Percentiles rank a stretch among this genome's conserved stretches.
These are phyloP conservation scores for Schoenoplectus triqueter DNA, from an alignment of 202 grass and related monocot species.

Conservation along the genomic window DNA sequence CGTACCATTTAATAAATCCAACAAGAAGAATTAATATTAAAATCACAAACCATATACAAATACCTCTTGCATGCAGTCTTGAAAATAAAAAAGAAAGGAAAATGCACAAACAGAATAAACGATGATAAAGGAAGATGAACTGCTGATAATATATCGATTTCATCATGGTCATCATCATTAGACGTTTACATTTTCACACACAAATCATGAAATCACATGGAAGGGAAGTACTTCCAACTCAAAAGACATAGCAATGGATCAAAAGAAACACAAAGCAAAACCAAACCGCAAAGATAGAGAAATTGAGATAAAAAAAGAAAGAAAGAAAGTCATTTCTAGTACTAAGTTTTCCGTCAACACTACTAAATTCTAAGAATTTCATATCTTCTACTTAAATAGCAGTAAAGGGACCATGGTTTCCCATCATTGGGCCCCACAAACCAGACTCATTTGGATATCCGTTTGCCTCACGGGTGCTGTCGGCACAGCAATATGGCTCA, in stretches of 20 bases:
- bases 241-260: slow-evolving; percentile 25
- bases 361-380: slow-evolving; percentile 52
- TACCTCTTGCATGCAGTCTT: not conserved
- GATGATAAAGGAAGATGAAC: not conserved
- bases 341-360: slow-evolving; percentile 52
- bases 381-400: slow-evolving; percentile 53
- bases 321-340: slow-evolving; percentile 46
- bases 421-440: slow-evolving; percentile 68
- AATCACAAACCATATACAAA: slow-evolving; percentile 14
- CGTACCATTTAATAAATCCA: no score
- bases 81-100: slow-evolving; percentile 19
- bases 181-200: slow-evolving; percentile 33
- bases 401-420: slow-evolving; percentile 62
- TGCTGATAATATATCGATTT: slow-evolving; percentile 17
- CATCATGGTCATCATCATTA: slow-evolving; percentile 26
- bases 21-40: not conserved
- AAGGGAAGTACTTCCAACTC: slow-evolving; percentile 38
- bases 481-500: slow-evolving; percentile 48
- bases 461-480: slow-evolving; percentile 53
- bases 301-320: slow-evolving; percentile 36
- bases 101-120: not conserved
- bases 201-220: slow-evolving; percentile 36
- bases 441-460: slow-evolving; percentile 52
- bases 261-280: slow-evolving; percentile 39
- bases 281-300: slow-evolving; percentile 46